A percentile compares a stretch with the other conserved stretches of the same genome.
These are phyloP conservation scores for Starmera dryadoides DNA, from an alignment of 805 yeast genomes.

Conservation along the genomic window DNA sequence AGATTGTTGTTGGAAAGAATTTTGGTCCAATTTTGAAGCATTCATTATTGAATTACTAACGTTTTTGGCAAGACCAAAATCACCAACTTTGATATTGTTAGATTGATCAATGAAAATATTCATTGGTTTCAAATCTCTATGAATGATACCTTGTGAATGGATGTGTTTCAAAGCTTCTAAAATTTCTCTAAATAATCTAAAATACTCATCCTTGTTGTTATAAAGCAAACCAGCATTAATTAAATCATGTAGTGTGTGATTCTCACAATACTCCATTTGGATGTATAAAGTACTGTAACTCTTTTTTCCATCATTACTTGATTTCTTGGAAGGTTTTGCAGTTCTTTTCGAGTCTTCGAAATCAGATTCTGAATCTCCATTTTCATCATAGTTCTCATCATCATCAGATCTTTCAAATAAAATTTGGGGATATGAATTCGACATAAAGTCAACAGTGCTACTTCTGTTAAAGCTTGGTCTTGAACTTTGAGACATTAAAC, in stretches of 20 bases:
- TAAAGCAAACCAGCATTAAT: conserved; percentile 71
- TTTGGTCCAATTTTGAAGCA: conserved; percentile 19
- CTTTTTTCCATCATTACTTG: conserved; percentile 14
- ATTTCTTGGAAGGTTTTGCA: conserved; percentile 1
- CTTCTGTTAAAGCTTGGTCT: conserved; percentile 23
- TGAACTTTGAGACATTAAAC: conserved; percentile 2
- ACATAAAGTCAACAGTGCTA: conserved; percentile 56
- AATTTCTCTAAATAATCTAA: conserved; percentile 84
- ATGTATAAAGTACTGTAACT: conserved; percentile 72
- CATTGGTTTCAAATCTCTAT: conserved; percentile 91
- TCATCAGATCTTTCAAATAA: conserved; percentile 38
- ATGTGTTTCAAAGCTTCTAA: conserved; percentile 87
- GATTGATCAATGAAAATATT: conserved; percentile 91
- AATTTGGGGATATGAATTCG: conserved; percentile 53
- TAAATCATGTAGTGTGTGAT: conserved; percentile 78
- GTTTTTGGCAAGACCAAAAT: conserved; percentile 92
- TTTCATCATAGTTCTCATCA: conserved; percentile 16
- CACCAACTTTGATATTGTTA: conserved; percentile 89
- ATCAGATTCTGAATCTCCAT: conserved; percentile 17
- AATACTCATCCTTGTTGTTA: conserved; percentile 67
- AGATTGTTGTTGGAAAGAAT: conserved; percentile 23
- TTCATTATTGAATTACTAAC: conserved; percentile 45
- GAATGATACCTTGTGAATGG: conserved; percentile 90
- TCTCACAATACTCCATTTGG: conserved; percentile 98
- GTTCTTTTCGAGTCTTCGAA: conserved; percentile 15